Evolutionary conservation across 176 grass and related monocot genomes (phyloP).

Genomic region (Oryza meridionalis): DNA sequence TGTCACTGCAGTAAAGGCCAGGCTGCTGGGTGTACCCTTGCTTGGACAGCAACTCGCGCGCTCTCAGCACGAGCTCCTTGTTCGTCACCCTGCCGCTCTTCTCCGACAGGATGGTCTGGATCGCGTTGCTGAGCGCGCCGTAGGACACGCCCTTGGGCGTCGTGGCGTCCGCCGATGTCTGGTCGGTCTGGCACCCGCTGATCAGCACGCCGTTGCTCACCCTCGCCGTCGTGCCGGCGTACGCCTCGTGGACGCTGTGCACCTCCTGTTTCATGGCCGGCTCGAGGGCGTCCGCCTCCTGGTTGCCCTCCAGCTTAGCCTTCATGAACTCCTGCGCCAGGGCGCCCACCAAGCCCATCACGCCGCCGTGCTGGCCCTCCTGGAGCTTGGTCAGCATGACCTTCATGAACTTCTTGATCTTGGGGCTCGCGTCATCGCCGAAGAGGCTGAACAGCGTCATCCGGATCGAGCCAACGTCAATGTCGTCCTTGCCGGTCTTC

Average conservation of each 20-base stretch:
- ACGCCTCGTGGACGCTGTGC: conserved; percentile 49
- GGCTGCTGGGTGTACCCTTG: conserved; percentile 69
- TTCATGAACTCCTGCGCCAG: conserved; percentile 77
- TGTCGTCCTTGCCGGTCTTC: conserved; percentile 74
- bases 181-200: conserved; percentile 93
- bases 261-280: conserved; percentile 52
- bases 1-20: conserved; percentile 85
- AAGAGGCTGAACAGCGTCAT: conserved; percentile 78
- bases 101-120: conserved; percentile 64
- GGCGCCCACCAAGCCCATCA: conserved; percentile 55
- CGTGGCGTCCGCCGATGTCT: conserved; percentile 83
- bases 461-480: conserved; percentile 77
- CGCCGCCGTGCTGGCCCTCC: conserved; percentile 33
- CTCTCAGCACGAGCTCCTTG: conserved; percentile 61
- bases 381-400: conserved; percentile 59
- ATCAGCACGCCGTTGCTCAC: conserved; percentile 65
- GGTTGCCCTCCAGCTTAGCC: conserved; percentile 61
- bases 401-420: conserved; percentile 95
- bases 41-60: conserved; percentile 54
- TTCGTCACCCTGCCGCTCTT: conserved; percentile 50
- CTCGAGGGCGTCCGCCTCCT: conserved; percentile 8
- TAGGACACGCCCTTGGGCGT: conserved; percentile 59
- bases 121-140: conserved; percentile 87
- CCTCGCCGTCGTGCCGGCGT: conserved; percentile 49
- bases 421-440: conserved; percentile 83